phyloP scores from a whole-genome alignment of 2,329 filamentous ascomycete genomes.

The Hypoxylon sp. region DNA sequence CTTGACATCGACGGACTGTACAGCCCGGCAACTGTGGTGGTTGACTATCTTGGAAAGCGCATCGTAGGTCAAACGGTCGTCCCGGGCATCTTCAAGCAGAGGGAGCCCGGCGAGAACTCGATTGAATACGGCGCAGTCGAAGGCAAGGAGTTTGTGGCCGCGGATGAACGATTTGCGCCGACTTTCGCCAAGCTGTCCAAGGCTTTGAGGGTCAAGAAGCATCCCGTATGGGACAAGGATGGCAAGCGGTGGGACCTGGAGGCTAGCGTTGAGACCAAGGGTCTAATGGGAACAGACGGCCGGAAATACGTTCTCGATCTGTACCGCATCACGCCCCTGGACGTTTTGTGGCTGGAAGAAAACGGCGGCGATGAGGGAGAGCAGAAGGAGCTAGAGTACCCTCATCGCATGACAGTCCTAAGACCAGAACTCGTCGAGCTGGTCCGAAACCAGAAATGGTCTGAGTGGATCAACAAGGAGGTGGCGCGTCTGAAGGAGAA shows the following conservation, averaged over 20 bases:
- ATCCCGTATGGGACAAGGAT: conserved; percentile 98
- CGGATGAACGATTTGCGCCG: conserved; percentile 83
- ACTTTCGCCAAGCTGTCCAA: conserved; percentile 92
- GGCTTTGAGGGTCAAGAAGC: conserved; percentile 89
- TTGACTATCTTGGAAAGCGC: conserved; percentile 96
- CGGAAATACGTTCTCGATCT: conserved; percentile 97
- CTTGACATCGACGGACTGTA: conserved; percentile 94
- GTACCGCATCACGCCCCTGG: conserved; percentile 91
- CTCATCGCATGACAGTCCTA: conserved; percentile 95
- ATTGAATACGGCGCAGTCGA: conserved; percentile 99
- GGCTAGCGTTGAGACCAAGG: conserved; percentile 97
- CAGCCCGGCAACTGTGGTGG: conserved; percentile 93
- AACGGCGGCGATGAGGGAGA: conserved; percentile 58
- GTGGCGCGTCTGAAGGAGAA: conserved; percentile 63
- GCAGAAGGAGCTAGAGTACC: conserved; percentile 67
- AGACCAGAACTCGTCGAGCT: conserved; percentile 89
- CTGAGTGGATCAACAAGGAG: conserved; percentile 85
- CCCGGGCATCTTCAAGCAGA: conserved; percentile 98
- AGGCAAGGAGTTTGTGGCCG: conserved; percentile 92
- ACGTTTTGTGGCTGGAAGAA: conserved; percentile 90
- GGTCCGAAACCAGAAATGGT: conserved; percentile 84
- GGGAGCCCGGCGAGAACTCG: conserved; percentile 96
- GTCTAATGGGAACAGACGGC: conserved; percentile 93
- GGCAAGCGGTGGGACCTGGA: conserved; percentile 89
- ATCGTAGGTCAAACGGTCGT: conserved; percentile 98